These are phyloP conservation scores for Cyamopsis tetragonoloba DNA, from an alignment of 306 rosid species.

Conservation along the genomic window DNA sequence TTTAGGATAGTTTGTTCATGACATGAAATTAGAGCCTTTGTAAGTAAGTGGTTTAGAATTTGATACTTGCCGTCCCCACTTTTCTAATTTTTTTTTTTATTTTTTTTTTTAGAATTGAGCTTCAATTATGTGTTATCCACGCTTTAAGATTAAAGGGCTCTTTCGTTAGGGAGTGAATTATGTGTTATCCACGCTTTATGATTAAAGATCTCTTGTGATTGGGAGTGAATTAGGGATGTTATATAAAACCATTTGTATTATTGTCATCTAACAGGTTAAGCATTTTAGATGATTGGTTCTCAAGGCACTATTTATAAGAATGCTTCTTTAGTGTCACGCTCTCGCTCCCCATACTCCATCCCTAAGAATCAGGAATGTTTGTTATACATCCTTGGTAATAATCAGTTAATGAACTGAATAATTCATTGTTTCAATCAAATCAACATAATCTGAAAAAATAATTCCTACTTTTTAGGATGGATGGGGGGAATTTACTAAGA, in stretches of 20 bases:
- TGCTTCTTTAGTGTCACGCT: background rate
- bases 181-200: background rate
- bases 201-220: background rate
- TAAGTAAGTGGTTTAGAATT: background rate
- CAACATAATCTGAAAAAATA: constrained; percentile 7
- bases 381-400: constrained; percentile 1
- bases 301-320: background rate
- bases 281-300: background rate
- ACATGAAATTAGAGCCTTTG: background rate
- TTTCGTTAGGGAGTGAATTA: too few relatives aligned
- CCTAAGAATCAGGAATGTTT: background rate
- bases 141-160: too few relatives aligned
- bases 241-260: background rate
- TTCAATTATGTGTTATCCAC: too few relatives aligned
- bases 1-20: background rate
- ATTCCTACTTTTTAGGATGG: background rate
- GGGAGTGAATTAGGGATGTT: background rate
- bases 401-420: background rate
- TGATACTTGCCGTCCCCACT: background rate
- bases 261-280: background rate
- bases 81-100: too few relatives aligned
- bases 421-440: background rate
- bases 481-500: background rate
- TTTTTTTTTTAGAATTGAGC: too few relatives aligned
- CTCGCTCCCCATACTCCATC: background rate